These are phyloP conservation scores for Macrolepiota dolichaula DNA, from an alignment of 768 basidiomycete species.

Conservation along the genomic window DNA sequence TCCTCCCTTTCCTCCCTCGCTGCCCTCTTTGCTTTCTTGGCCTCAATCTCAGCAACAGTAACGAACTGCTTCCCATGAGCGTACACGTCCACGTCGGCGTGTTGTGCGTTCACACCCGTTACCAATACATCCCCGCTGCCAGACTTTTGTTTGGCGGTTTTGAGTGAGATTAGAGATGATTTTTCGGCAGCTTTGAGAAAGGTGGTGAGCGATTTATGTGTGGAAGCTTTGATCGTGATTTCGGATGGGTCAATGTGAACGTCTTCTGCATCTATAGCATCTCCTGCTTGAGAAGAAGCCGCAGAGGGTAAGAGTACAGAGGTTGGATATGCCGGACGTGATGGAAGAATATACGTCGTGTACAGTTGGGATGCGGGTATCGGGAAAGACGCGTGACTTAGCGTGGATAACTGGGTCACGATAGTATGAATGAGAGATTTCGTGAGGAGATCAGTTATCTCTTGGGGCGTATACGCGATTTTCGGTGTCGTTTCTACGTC, in stretches of 20 bases:
- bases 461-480: conserved; percentile 31
- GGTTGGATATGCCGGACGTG: conserved; percentile 66
- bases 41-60: conserved; percentile 66
- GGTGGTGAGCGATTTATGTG: conserved; percentile 74
- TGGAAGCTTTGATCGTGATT: conserved; percentile 76
- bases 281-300: conserved; percentile 17
- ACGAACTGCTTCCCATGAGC: conserved; percentile 29
- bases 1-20: conserved; percentile 46
- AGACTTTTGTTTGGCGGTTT: conserved; percentile 51
- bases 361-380: conserved; percentile 77
- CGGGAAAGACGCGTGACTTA: conserved; percentile 61
- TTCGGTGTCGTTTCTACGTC: conserved; percentile 2
- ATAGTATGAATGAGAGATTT: conserved; percentile 67
- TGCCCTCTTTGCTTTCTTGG: conserved; percentile 57
- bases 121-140: conserved; percentile 52
- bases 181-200: conserved; percentile 83
- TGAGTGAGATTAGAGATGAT: conserved; percentile 65
- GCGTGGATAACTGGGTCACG: conserved; percentile 38
- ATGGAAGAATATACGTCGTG: conserved; percentile 72
- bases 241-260: conserved; percentile 34
- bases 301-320: conserved; percentile 28
- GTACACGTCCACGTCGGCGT: conserved; percentile 56
- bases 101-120: conserved; percentile 49
- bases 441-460: conserved; percentile 57
- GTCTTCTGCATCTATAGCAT: conserved; percentile 22